Conservation (phyloP, 148 eudicot genomes). For the Tetragonia tetragonoides region DNA sequence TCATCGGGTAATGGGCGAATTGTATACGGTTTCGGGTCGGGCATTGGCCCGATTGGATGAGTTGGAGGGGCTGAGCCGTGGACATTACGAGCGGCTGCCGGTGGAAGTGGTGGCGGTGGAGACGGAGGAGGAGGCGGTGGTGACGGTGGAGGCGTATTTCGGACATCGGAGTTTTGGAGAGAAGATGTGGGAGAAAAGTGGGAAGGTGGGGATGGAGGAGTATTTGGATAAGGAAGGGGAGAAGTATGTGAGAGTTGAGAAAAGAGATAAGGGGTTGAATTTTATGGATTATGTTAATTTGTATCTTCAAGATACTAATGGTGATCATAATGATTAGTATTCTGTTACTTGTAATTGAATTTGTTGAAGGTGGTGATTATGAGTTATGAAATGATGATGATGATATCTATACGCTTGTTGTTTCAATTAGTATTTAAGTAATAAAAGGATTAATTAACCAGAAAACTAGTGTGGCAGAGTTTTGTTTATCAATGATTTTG, state of each 20-base stretch:
- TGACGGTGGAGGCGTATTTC: conserved; percentile 61
- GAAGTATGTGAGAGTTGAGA: conserved; percentile 35
- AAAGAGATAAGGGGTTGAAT: conserved; percentile 34
- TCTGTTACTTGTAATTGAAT: no score
- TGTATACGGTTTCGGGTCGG: conserved; percentile 50
- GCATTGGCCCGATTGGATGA: conserved; percentile 51
- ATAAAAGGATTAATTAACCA: no score
- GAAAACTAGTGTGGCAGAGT: no score
- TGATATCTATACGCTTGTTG: no score
- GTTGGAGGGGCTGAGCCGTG: conserved; percentile 49
- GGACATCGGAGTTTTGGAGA: conserved; percentile 55
- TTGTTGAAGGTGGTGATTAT: no score
- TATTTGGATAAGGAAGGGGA: conserved; percentile 33
- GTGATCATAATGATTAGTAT: neutral
- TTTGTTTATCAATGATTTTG: no score
- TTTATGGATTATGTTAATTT: conserved; percentile 39
- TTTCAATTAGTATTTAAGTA: no score
- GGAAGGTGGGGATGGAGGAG: conserved; percentile 32
- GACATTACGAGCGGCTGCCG: conserved; percentile 69
- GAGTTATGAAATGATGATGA: no score
- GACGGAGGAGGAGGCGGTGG: conserved; percentile 26
- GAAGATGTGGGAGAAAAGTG: conserved; percentile 56
- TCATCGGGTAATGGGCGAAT: conserved; percentile 57
- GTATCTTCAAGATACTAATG: conserved; percentile 9
- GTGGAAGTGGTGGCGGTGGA: conserved; percentile 29